Percentiles rank a stretch among this genome's conserved stretches.
Evolutionary conservation across 192 early-diverging fungal species (phyloP).

Genomic region (Ambispora gerdemannii): DNA sequence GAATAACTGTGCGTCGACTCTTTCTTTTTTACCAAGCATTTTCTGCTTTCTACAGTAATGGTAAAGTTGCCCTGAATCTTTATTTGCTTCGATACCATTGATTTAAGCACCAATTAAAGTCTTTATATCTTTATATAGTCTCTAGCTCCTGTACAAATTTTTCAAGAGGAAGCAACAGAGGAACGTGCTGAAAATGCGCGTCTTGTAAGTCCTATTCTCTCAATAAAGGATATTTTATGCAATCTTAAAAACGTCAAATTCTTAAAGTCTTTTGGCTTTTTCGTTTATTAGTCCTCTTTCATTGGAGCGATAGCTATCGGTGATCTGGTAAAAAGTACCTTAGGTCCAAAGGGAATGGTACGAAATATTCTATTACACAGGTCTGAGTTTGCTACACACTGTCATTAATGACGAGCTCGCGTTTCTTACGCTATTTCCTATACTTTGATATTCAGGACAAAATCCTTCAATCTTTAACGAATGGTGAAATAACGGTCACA

Average conservation of each 20-base stretch:
- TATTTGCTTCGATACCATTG: too few species aligned
- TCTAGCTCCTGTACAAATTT: conserved; percentile 85
- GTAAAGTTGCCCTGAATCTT: too few species aligned
- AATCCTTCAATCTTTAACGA: conserved; percentile 90
- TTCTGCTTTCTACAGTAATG: too few species aligned
- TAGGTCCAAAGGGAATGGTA: conserved; percentile 98
- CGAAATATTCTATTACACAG: conserved; percentile 22
- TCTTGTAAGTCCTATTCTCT: conserved; percentile 59
- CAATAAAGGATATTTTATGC: neutral
- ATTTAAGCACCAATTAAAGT: neutral
- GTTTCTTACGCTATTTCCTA: neutral
- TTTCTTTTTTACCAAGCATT: too few species aligned
- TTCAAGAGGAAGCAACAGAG: conserved; percentile 91
- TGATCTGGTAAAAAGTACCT: conserved; percentile 95
- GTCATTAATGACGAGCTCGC: neutral
- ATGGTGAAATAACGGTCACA: conserved; percentile 85
- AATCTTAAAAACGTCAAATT: conserved; percentile 5
- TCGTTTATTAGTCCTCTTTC: conserved; percentile 69
- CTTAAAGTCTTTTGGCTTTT: neutral
- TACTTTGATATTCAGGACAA: conserved; percentile 71
- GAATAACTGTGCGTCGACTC: too few species aligned
- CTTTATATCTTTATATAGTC: conserved; percentile 38
- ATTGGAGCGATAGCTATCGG: conserved; percentile 99
- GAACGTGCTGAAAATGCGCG: conserved; percentile 98
- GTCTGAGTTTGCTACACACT: too few species aligned